phyloP scores from a whole-genome alignment of 345 rosid species.

The Gossypium arboreum region DNA sequence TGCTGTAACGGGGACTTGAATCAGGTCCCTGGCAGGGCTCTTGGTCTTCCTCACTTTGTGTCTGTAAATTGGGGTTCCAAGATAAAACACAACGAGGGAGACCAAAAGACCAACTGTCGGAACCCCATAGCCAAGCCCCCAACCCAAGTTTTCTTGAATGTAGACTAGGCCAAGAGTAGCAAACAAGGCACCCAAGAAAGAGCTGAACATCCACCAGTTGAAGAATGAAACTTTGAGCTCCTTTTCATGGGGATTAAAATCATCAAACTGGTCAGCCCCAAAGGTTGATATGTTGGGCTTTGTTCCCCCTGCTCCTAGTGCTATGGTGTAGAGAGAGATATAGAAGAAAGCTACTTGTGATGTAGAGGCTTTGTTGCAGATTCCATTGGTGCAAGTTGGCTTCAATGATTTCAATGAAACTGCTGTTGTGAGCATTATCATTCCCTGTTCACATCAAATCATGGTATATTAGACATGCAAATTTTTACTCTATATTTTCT shows the following conservation, averaged over 20 bases:
- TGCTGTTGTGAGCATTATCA: slow-evolving; percentile 79
- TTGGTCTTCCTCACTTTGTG: slow-evolving; percentile 57
- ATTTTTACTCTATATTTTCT: background rate
- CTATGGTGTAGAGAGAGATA: slow-evolving; percentile 66
- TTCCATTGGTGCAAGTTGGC: slow-evolving; percentile 59
- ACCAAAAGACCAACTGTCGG: slow-evolving; percentile 69
- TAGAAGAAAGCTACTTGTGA: slow-evolving; percentile 70
- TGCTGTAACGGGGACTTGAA: slow-evolving; percentile 53
- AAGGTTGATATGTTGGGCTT: slow-evolving; percentile 92
- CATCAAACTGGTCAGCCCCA: slow-evolving; percentile 96
- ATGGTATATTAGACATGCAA: too few relatives aligned
- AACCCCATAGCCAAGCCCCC: slow-evolving; percentile 90
- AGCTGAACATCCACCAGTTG: slow-evolving; percentile 97
- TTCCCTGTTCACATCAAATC: slow-evolving; percentile 48
- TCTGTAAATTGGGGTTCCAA: slow-evolving; percentile 78
- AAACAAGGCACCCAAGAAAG: slow-evolving; percentile 68
- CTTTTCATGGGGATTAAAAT: slow-evolving; percentile 49
- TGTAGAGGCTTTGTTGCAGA: slow-evolving; percentile 68
- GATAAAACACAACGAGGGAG: slow-evolving; percentile 63
- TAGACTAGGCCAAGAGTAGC: slow-evolving; percentile 82
- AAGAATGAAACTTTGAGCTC: slow-evolving; percentile 77
- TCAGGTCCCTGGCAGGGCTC: slow-evolving; percentile 58
- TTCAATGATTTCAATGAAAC: slow-evolving; percentile 58
- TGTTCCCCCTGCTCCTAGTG: slow-evolving; percentile 85
- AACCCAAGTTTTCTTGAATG: slow-evolving; percentile 81